Evolutionary conservation across 2,329 filamentous ascomycete genomes (phyloP).

Genomic region (Clonostachys byssicola): DNA sequence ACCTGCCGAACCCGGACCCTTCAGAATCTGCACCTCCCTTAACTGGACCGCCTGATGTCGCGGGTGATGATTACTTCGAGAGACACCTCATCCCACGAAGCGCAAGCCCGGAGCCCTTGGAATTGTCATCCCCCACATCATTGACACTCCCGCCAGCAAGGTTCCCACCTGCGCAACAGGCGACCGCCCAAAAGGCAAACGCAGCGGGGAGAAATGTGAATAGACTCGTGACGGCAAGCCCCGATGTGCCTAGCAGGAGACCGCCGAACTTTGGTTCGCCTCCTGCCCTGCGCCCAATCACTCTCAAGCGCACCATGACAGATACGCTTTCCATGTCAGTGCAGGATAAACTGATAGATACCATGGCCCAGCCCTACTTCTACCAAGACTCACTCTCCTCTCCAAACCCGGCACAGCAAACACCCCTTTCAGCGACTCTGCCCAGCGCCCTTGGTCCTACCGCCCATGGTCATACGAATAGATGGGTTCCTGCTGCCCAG

Average conservation of each 20-base stretch:
- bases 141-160: slow-evolving; percentile 6
- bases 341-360: slow-evolving; percentile 81
- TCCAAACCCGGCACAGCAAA: slow-evolving; percentile 32
- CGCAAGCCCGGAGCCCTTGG: slow-evolving; percentile 38
- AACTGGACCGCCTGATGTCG: slow-evolving; percentile 71
- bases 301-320: slow-evolving; percentile 81
- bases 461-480: slow-evolving; percentile 83
- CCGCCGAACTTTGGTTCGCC: slow-evolving; percentile 32
- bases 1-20: slow-evolving; percentile 44
- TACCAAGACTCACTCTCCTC: slow-evolving; percentile 39
- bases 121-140: background rate
- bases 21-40: slow-evolving; percentile 52
- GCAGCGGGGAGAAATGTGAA: slow-evolving; percentile 35
- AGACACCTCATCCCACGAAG: slow-evolving; percentile 63
- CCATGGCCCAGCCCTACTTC: slow-evolving; percentile 73
- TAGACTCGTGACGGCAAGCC: slow-evolving; percentile 42
- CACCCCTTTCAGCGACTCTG: slow-evolving; percentile 31
- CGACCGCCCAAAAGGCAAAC: slow-evolving; percentile 29
- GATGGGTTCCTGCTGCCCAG: slow-evolving; percentile 87
- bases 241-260: slow-evolving; percentile 46
- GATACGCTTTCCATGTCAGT: slow-evolving; percentile 72
- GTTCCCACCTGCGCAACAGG: slow-evolving; percentile 4
- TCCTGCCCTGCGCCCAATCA: slow-evolving; percentile 57
- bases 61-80: slow-evolving; percentile 77
- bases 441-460: slow-evolving; percentile 48